phyloP scores from a whole-genome alignment of 2,329 filamentous ascomycete species.

The Cordyceps javanica region DNA sequence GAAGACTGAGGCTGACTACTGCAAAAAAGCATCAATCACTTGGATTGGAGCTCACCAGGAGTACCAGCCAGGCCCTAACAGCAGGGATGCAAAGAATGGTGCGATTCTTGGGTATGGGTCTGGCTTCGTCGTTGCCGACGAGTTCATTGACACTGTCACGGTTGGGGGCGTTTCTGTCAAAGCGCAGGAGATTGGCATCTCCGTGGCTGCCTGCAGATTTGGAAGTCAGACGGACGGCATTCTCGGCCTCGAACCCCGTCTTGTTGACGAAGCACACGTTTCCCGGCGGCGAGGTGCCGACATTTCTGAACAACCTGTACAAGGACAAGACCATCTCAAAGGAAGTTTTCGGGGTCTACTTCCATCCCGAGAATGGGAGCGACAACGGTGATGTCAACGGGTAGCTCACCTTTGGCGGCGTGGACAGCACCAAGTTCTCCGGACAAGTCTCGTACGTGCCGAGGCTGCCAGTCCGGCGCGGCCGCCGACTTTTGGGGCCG shows the following conservation, averaged over 20 bases:
- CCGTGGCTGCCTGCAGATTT: background rate
- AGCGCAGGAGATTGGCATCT: background rate
- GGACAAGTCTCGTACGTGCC: background rate
- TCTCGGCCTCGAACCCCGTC: background rate
- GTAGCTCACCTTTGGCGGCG: background rate
- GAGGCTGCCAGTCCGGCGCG: background rate
- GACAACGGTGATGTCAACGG: background rate
- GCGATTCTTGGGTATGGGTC: accelerated
- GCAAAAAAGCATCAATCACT: background rate
- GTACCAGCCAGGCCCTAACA: background rate
- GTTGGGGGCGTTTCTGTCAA: background rate
- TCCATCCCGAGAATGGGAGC: background rate
- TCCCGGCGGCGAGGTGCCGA: background rate
- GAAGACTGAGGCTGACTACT: background rate
- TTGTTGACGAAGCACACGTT: background rate
- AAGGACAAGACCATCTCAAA: accelerated
- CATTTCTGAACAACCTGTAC: background rate
- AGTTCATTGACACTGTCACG: background rate
- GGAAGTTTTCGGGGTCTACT: background rate
- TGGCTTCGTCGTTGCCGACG: background rate
- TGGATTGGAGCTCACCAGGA: background rate
- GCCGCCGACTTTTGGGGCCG: too few species aligned
- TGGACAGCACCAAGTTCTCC: background rate
- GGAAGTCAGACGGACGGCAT: background rate
- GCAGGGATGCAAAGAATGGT: background rate